Conservation (phyloP, 2,329 filamentous ascomycete species). For the Bipolaris cookei region DNA sequence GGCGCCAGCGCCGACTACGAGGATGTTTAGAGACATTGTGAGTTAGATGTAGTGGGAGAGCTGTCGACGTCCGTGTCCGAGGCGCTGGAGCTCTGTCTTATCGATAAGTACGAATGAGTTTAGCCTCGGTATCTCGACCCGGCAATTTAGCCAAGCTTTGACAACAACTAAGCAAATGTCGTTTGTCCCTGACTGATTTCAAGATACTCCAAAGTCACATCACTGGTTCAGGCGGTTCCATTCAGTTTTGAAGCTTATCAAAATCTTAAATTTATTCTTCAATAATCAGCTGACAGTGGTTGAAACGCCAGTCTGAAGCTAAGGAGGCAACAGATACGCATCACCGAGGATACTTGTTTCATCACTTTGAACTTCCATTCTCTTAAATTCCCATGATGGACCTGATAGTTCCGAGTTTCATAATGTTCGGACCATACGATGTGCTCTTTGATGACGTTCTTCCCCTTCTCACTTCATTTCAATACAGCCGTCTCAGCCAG, state of each 20-base stretch:
- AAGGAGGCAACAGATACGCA: no score
- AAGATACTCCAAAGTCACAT: no score
- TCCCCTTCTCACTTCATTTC: neutral
- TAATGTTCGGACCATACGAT: neutral
- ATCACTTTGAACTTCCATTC: no score
- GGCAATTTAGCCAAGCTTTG: neutral
- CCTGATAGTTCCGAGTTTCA: neutral
- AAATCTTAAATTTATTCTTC: no score
- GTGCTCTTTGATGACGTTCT: neutral
- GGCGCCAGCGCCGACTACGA: constrained; percentile 73
- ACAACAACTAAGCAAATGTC: neutral
- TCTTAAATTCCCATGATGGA: neutral
- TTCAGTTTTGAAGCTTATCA: no score
- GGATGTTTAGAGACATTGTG: constrained; percentile 57
- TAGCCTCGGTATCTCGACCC: constrained; percentile 21
- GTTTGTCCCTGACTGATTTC: no score
- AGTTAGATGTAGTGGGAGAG: neutral
- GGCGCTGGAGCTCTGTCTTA: constrained; percentile 5
- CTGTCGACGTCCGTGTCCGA: constrained; percentile 9
- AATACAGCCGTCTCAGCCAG: neutral
- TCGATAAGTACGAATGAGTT: neutral
- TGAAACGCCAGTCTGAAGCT: no score
- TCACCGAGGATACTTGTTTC: no score
- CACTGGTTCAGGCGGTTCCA: no score
- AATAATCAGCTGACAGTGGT: no score